phyloP scores from a whole-genome alignment of 2,329 filamentous ascomycete species.

The Daldinia eschscholtzii region DNA sequence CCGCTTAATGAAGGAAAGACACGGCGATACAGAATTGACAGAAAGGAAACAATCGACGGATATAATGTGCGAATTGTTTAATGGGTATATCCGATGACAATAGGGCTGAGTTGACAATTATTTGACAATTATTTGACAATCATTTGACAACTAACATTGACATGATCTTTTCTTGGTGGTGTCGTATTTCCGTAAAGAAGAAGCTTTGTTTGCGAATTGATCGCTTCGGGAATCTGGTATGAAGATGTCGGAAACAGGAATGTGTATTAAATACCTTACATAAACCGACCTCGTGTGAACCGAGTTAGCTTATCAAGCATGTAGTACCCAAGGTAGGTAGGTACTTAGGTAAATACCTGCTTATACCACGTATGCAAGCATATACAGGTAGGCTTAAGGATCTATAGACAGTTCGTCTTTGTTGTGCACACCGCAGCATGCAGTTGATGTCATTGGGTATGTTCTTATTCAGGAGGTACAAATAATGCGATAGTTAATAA shows the following conservation, averaged over 20 bases:
- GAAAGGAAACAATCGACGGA: conserved; percentile 1
- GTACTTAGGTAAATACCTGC: too few species aligned
- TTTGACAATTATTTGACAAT: too few species aligned
- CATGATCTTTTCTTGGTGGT: neutral
- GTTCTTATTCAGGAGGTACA: neutral
- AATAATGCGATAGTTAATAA: too few species aligned
- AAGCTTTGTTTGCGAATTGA: neutral
- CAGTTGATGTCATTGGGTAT: neutral
- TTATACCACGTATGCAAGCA: too few species aligned
- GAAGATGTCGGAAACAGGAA: neutral
- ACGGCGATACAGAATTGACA: conserved; percentile 7
- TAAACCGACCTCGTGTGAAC: neutral
- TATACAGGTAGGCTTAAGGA: neutral
- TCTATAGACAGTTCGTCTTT: neutral
- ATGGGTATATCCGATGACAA: conserved; percentile 7
- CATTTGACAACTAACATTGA: neutral
- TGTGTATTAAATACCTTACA: neutral
- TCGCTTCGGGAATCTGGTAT: neutral
- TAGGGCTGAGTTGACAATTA: conserved; percentile 25
- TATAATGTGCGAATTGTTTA: neutral
- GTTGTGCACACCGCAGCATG: neutral
- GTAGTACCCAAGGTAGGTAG: too few species aligned
- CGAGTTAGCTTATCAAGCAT: too few species aligned
- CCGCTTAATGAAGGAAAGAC: conserved; percentile 8
- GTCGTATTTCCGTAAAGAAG: neutral